Evolutionary conservation across 129 eudicot genomes (phyloP).

Genomic region (Sambucus nigra): DNA sequence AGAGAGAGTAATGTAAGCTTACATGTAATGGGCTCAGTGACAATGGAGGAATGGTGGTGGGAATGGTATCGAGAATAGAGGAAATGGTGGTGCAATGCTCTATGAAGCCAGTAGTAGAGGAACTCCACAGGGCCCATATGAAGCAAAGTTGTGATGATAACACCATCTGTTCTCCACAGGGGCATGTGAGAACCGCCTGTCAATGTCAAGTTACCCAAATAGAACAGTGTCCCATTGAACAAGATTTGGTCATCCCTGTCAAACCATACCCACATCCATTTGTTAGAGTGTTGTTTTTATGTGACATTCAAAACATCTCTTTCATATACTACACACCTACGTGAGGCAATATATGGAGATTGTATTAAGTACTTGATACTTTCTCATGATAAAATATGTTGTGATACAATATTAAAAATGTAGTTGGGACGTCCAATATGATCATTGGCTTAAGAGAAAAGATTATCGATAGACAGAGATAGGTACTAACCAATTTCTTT

Average conservation of each 20-base stretch:
- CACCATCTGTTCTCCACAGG: conserved; percentile 51
- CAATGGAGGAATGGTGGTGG: conserved; percentile 71
- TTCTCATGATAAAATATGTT: too few relatives aligned
- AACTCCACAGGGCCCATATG: conserved; percentile 55
- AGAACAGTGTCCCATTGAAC: conserved; percentile 34
- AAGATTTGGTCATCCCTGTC: conserved; percentile 74
- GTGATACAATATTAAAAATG: too few relatives aligned
- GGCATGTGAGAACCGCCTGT: conserved; percentile 20
- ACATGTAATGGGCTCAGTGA: conserved; percentile 70
- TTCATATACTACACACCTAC: too few relatives aligned
- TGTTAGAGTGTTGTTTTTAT: too few relatives aligned
- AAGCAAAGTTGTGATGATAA: conserved; percentile 26
- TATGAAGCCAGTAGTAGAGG: conserved; percentile 67
- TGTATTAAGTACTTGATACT: too few relatives aligned
- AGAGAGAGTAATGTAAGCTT: not conserved
- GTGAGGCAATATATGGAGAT: too few relatives aligned
- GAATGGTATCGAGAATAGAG: conserved; percentile 69
- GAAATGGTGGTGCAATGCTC: conserved; percentile 71
- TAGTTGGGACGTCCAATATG: too few relatives aligned
- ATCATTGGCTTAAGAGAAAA: too few relatives aligned
- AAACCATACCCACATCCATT: not conserved
- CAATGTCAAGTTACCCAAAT: conserved; percentile 11
- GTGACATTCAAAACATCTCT: too few relatives aligned
- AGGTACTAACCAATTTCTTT: conserved; percentile 42
- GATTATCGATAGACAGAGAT: not conserved